Percentiles rank a stretch among this genome's conserved stretches.
phyloP scores from a whole-genome alignment of 169 alveolate species.

The Perkinsus marinus region DNA sequence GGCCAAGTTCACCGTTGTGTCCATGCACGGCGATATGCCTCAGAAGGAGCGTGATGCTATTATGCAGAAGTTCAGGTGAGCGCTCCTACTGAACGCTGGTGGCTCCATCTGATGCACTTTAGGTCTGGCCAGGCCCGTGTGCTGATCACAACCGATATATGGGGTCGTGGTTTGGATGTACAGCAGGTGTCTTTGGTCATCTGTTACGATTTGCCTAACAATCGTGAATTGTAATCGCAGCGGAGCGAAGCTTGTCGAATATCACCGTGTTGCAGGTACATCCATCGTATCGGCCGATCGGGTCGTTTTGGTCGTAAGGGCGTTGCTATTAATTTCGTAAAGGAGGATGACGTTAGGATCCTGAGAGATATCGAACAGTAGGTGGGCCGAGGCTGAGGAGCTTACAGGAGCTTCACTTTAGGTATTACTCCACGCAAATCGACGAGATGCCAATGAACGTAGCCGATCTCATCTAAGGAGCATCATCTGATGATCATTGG shows the following conservation, averaged over 20 bases:
- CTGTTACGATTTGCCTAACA: slow-evolving; percentile 94
- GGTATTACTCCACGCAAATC: slow-evolving; percentile 85
- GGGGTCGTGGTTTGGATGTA: slow-evolving; percentile 99
- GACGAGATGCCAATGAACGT: slow-evolving; percentile 98
- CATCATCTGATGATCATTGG: not conserved
- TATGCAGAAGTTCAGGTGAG: slow-evolving; percentile 73
- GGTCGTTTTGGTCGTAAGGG: slow-evolving; percentile 99
- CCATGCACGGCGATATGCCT: slow-evolving; percentile 95
- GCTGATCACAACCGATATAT: slow-evolving; percentile 91
- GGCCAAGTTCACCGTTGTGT: slow-evolving; percentile 80
- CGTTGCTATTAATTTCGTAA: slow-evolving; percentile 95
- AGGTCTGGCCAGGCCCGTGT: slow-evolving; percentile 90
- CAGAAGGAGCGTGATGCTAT: slow-evolving; percentile 92
- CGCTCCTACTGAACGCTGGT: not conserved
- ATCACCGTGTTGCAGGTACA: slow-evolving; percentile 45
- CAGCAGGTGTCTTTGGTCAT: slow-evolving; percentile 94
- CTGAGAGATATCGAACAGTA: slow-evolving; percentile 90
- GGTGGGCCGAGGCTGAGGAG: too few relatives aligned
- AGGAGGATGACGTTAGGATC: slow-evolving; percentile 84
- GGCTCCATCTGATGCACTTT: not conserved
- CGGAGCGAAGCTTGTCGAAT: not conserved
- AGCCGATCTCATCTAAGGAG: slow-evolving; percentile 61
- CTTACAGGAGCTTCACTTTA: not conserved
- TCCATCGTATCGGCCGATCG: slow-evolving; percentile 99
- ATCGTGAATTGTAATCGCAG: slow-evolving; percentile 68